Evolutionary conservation across 1,284 basidiomycete species (phyloP).

Genomic region (Rhodotorula sp.): DNA sequence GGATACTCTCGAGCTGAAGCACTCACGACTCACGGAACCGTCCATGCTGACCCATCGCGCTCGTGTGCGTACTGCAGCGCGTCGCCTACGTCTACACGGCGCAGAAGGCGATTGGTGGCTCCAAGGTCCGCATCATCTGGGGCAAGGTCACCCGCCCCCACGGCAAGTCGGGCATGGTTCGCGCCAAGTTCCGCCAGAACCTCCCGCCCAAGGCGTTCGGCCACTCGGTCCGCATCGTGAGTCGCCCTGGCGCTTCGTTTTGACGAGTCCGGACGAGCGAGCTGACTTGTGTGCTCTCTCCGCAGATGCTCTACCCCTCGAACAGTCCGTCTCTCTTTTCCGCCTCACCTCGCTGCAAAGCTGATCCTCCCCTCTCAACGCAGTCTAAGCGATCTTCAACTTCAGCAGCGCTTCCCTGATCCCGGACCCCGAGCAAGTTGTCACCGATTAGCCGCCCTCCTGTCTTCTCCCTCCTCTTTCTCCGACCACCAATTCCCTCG

Average conservation of each 20-base stretch:
- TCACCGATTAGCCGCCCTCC: neutral
- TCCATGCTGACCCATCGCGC: neutral
- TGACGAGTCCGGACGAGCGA: slow-evolving; percentile 1
- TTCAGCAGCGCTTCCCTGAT: neutral
- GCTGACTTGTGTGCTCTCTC: slow-evolving; percentile 6
- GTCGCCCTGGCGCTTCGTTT: slow-evolving; percentile 50
- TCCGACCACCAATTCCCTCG: slow-evolving; percentile 2
- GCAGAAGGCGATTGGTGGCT: slow-evolving; percentile 49
- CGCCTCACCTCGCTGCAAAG: no score
- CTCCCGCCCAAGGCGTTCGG: slow-evolving; percentile 95
- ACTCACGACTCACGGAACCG: neutral
- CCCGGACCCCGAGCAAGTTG: neutral
- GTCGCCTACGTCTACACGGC: slow-evolving; percentile 87
- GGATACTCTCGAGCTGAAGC: neutral
- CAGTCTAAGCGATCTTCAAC: slow-evolving; percentile 16
- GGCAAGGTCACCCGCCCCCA: slow-evolving; percentile 84
- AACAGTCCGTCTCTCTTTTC: slow-evolving; percentile 39
- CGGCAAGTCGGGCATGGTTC: slow-evolving; percentile 93
- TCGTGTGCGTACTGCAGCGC: slow-evolving; percentile 60
- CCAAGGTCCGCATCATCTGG: slow-evolving; percentile 54
- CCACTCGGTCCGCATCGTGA: slow-evolving; percentile 87
- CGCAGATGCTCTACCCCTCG: slow-evolving; percentile 63
- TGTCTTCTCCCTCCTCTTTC: neutral
- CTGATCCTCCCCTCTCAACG: neutral
- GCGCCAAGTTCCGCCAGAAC: slow-evolving; percentile 90